Evolutionary conservation across 1,284 basidiomycete genomes (phyloP).

Genomic region (Amylostereum chailletii): DNA sequence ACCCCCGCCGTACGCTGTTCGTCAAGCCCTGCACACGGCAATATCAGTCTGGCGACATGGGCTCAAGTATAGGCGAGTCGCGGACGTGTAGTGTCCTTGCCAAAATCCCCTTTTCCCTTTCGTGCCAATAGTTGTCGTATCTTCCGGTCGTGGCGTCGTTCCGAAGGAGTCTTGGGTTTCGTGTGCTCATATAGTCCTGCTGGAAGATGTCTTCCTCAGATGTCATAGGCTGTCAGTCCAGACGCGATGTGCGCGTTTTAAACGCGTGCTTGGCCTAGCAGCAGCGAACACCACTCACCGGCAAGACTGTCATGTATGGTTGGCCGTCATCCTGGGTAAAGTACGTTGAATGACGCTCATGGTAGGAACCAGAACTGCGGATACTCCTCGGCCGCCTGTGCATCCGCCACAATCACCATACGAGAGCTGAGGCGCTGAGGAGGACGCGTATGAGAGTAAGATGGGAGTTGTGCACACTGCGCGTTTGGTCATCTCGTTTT

Average conservation of each 20-base stretch:
- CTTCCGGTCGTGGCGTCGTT: constrained; percentile 5
- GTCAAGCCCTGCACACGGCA: constrained; percentile 4
- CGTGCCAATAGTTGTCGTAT: constrained; percentile 1
- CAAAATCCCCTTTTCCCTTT: background rate
- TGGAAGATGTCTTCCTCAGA: constrained; percentile 22
- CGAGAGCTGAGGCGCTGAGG: too few relatives aligned
- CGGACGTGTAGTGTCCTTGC: constrained; percentile 8
- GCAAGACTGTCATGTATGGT: constrained; percentile 18
- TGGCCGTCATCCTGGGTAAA: constrained; percentile 15
- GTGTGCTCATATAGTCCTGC: constrained; percentile 15
- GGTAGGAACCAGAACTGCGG: background rate
- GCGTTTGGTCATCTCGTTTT: too few relatives aligned
- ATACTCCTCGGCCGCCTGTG: constrained; percentile 12
- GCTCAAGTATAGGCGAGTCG: background rate
- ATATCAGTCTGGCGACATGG: background rate
- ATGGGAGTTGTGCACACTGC: too few relatives aligned
- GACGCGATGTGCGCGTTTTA: too few relatives aligned
- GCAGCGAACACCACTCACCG: constrained; percentile 11
- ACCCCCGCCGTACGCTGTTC: constrained; percentile 6
- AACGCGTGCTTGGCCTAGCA: too few relatives aligned
- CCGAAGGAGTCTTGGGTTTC: constrained; percentile 6
- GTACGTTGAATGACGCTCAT: constrained; percentile 15
- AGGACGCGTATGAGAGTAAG: too few relatives aligned
- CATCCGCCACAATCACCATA: constrained; percentile 6
- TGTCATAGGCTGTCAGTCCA: constrained; percentile 17